Base-by-base conservation (phyloP, 768 basidiomycete genomes). In the Suillus variegatus region DNA sequence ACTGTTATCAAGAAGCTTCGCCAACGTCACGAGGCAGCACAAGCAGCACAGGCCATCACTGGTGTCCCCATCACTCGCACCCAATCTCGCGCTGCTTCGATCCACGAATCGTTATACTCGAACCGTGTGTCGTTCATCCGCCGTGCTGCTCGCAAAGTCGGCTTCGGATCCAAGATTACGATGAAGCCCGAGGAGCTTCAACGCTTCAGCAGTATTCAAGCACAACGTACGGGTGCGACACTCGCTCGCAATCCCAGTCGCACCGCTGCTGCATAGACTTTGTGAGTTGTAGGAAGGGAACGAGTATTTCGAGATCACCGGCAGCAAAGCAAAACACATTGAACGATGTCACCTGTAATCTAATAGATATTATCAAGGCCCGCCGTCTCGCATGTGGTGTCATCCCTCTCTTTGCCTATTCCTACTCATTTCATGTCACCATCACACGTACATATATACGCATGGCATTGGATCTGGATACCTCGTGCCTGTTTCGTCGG, bases 91-190 rank as follows among this genome's bases (percentile, higher is more conserved):
- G 93, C 88, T 35, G 92, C 92, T 16, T 94, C 93, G 43, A 83
- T 94, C 72, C 93, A 96, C 81, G 94, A 95, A 79, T 93, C 92
- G 13, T 77, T 97, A 70, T 98, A 97, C 86, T 93, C 92, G 62
- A 97, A 97, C 79, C 94, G 96, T 85, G 93, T 94, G 62, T 88
- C 86, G 68, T 99, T 98, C 86, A 89, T 99, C 75, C 88, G 88
- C 71, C 90, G 94, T 66, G 94, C 94, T 62, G 90, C 86, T 64
- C 86, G 91, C 79, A 92, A 92, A 80, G 92, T 96, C 74, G 93
- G 94, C 67, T 94, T 97, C 76, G 91, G 92, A 61, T 84, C 87
- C 71, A 89, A 89, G 81, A 81, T 94, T 64, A 82, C 85, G 51
- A 88, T 94, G 83, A 92, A 90, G 81, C 88, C 92, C 22, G 91